Evolutionary conservation across 495 filamentous ascomycete genomes (phyloP).

Genomic region (Daldinia grandis): DNA sequence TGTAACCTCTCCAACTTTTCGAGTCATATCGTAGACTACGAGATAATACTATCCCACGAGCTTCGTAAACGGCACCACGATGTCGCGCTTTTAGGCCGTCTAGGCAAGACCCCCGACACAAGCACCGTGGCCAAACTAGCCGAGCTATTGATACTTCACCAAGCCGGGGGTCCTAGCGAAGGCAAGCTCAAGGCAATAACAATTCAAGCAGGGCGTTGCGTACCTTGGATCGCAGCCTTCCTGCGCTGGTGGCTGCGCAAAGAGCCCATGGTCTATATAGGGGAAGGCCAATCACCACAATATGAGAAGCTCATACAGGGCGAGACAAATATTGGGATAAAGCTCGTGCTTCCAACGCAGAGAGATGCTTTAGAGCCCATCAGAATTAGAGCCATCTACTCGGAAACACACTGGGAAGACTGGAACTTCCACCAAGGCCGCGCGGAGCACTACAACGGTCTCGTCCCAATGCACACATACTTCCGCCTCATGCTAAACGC

Average conservation of each 20-base stretch:
- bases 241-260: constrained; percentile 17
- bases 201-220: constrained; percentile 4
- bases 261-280: neutral
- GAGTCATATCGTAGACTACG: constrained; percentile 1
- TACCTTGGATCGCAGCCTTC: constrained; percentile 27
- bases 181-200: neutral
- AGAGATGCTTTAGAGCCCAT: neutral
- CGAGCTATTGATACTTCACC: neutral
- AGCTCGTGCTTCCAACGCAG: neutral
- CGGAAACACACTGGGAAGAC: neutral
- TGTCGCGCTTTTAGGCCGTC: neutral
- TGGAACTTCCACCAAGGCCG: constrained; percentile 6
- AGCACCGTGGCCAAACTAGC: constrained; percentile 5
- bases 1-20: constrained; percentile 16
- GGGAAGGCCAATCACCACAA: neutral
- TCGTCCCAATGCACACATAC: constrained; percentile 12
- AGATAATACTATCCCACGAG: constrained; percentile 4
- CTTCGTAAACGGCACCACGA: neutral
- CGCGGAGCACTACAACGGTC: constrained; percentile 3
- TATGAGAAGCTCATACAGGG: neutral
- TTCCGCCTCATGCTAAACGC: constrained; percentile 20
- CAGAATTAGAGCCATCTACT: constrained; percentile 11
- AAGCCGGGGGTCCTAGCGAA: neutral
- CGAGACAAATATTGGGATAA: neutral
- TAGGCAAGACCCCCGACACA: constrained; percentile 10